Percentiles rank a stretch among this genome's conserved stretches.
Conservation (phyloP, 768 basidiomycete species). For the Sporobolomyces phaffii region DNA sequence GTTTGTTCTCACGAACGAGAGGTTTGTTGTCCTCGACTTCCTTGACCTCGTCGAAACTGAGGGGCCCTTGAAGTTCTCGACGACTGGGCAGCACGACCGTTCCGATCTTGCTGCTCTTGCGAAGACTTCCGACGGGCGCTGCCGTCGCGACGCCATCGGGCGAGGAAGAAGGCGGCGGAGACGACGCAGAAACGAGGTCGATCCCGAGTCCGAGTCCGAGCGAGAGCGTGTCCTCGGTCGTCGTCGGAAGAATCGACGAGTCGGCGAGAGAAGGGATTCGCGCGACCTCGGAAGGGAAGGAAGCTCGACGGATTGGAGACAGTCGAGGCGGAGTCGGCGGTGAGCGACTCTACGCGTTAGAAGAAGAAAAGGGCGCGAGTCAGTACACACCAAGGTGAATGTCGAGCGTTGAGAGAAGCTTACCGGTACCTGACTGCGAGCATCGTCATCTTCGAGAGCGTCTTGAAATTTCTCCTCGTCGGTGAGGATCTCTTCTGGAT, state of each 20-base stretch:
- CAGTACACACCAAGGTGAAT: too few species aligned
- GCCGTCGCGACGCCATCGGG: neutral
- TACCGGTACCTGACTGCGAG: neutral
- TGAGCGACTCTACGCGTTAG: too few species aligned
- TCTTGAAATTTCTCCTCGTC: slow-evolving; percentile 10
- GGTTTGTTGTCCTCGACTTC: neutral
- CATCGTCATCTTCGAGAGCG: slow-evolving; percentile 6
- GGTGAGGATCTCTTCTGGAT: neutral
- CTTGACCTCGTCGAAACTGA: neutral
- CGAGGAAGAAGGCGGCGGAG: neutral
- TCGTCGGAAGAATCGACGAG: neutral
- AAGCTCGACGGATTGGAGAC: neutral
- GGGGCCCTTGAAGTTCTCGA: neutral
- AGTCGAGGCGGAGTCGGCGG: neutral
- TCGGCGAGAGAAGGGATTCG: neutral
- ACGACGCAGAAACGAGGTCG: too few species aligned
- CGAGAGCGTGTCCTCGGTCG: slow-evolving; percentile 1
- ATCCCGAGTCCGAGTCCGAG: slow-evolving; percentile 14
- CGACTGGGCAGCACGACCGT: neutral
- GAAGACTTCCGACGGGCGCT: neutral
- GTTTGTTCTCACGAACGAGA: neutral
- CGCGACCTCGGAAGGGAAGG: neutral
- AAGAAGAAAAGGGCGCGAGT: too few species aligned
- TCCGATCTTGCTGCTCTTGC: too few species aligned
- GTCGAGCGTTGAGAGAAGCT: too few species aligned